These are phyloP conservation scores for Didymella lethalis DNA, from an alignment of 2,329 filamentous ascomycete species.

Conservation along the genomic window DNA sequence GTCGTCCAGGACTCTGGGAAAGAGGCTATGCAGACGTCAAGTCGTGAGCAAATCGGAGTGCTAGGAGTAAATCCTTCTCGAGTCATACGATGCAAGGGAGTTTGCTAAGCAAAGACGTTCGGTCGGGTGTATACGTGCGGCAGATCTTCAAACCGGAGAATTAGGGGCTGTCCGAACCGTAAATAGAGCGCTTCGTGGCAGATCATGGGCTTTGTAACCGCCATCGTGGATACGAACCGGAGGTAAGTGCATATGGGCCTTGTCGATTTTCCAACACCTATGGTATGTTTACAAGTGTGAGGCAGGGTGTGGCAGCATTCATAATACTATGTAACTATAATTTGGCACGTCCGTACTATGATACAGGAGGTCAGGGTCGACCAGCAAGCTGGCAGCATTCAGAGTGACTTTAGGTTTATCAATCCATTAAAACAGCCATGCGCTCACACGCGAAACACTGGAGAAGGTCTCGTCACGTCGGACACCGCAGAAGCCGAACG, in stretches of 20 bases:
- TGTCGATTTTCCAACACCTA: too few relatives aligned
- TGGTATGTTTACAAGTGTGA: too few relatives aligned
- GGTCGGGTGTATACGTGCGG: slow-evolving; percentile 1
- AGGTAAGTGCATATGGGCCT: slow-evolving; percentile 2
- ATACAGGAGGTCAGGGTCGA: too few relatives aligned
- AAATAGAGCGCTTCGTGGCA: neutral
- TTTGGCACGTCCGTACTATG: too few relatives aligned
- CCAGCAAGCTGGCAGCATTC: too few relatives aligned
- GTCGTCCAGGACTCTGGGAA: slow-evolving; percentile 1
- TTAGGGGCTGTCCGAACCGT: neutral
- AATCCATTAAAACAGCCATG: neutral
- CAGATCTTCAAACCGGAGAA: slow-evolving; percentile 5
- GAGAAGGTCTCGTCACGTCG: neutral
- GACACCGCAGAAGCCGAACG: neutral
- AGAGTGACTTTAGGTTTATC: too few relatives aligned
- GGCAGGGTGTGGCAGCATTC: too few relatives aligned
- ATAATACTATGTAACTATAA: too few relatives aligned
- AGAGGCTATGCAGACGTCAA: slow-evolving; percentile 9
- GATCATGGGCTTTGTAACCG: neutral
- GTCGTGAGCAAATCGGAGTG: slow-evolving; percentile 16
- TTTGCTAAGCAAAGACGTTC: neutral
- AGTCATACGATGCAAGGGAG: slow-evolving; percentile 9
- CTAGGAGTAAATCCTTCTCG: neutral
- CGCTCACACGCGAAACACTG: neutral
- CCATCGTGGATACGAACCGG: slow-evolving; percentile 5